Base-by-base conservation (phyloP, 2,329 filamentous ascomycete genomes). In the Xylariaceae sp. region DNA sequence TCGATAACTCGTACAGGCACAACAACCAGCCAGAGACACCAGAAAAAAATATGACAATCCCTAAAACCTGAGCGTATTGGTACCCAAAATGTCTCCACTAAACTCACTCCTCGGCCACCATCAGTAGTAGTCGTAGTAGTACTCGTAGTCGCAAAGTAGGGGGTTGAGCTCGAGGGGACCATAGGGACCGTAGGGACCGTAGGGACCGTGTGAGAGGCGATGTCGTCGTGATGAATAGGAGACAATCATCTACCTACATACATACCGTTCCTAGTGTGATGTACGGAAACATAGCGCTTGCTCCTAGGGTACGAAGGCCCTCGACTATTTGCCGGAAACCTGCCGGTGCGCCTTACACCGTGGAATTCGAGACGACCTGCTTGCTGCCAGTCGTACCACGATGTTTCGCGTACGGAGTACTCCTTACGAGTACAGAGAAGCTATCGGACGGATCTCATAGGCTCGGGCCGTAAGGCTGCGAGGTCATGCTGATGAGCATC, bases 61-160 rank as follows among this genome's bases (percentile, higher is more conserved):
- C 34, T 42, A 49, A 15, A 56, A 58, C 13, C 48, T 44, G n/a
- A 56, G 56, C 44, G 51, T 57, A 55, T 61, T 61, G 56, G 56
- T 63, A 61, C 58, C 61, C 58, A 45, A 61, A 55, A 52, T 30
- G 52, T 37, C 56, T 52, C 59, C 61, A 63, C 61, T 18, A 35
- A 10, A 15, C 51, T 57, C 45, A 48, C 56, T 49, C 18, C 58
- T 52, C 52, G 50, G 50, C 54, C 45, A 50, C 53, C 45, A 50
- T 59, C 15, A 52, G 30, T 4, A 23, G 23, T 23, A 30, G 23
- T 30, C 23, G 23, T 30, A 30, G 23, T 34, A 50, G 18, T 18
- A 18, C 17, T 18, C 17, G 34, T 11, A 51, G 58, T 61, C 18
- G 51, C 11, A 55, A 45, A 55, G 34, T 45, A 59, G 54, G n/a